Evolutionary conservation across 306 rosid genomes (phyloP).

Genomic region (Parietaria judaica): DNA sequence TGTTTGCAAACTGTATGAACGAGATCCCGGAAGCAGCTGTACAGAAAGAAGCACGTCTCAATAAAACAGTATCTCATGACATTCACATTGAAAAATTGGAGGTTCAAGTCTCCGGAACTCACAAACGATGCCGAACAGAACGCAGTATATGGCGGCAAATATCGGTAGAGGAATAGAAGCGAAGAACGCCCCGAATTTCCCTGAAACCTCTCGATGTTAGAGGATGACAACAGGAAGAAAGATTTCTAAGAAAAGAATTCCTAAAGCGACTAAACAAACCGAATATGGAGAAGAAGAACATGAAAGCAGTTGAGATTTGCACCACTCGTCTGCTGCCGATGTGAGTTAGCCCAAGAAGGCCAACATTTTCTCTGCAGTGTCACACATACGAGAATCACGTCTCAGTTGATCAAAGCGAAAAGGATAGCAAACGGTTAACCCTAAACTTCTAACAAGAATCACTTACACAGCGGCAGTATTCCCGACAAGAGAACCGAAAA

Average conservation of each 20-base stretch:
- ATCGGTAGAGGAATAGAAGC: slow-evolving; percentile 91
- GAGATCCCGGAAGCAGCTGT: slow-evolving; percentile 90
- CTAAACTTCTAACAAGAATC: neutral
- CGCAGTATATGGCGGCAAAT: slow-evolving; percentile 85
- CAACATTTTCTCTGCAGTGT: slow-evolving; percentile 81
- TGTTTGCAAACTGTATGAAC: slow-evolving; percentile 50
- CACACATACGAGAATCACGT: neutral
- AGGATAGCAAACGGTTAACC: neutral
- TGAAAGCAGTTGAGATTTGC: slow-evolving; percentile 85
- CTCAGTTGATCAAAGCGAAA: neutral
- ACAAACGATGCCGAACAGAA: slow-evolving; percentile 79
- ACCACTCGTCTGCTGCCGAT: slow-evolving; percentile 96
- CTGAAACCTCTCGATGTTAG: slow-evolving; percentile 35
- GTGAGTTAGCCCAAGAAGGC: slow-evolving; percentile 80
- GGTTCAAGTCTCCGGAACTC: slow-evolving; percentile 16
- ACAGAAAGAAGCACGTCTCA: neutral
- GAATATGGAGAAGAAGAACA: slow-evolving; percentile 87
- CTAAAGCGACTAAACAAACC: slow-evolving; percentile 39
- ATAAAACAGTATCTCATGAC: neutral
- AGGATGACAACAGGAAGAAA: slow-evolving; percentile 3
- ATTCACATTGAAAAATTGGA: neutral
- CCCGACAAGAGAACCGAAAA: slow-evolving; percentile 74
- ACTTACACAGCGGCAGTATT: slow-evolving; percentile 91
- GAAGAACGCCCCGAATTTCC: slow-evolving; percentile 90
- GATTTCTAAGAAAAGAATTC: neutral